Percentiles rank a stretch among this genome's conserved stretches.
phyloP scores from a whole-genome alignment of 2,329 filamentous ascomycete genomes.

The Sarocladium kiliense region DNA sequence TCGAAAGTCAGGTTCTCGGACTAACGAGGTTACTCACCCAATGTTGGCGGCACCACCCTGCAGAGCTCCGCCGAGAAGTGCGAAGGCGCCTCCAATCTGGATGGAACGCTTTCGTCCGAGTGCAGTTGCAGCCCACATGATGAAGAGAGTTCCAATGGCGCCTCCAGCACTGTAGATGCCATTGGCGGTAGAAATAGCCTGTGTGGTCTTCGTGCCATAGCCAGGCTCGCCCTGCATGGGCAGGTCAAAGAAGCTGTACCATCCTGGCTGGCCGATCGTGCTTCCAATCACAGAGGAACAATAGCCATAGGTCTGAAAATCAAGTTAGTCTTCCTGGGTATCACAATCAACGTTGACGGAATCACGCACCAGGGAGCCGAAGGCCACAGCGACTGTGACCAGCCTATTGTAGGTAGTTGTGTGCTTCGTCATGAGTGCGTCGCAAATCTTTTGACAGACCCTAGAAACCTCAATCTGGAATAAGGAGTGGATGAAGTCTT shows the following conservation, averaged over 20 bases:
- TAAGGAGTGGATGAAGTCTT: neutral
- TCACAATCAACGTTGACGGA: neutral
- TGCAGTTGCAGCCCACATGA: slow-evolving; percentile 42
- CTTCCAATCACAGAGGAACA: slow-evolving; percentile 44
- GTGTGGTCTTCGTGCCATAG: slow-evolving; percentile 39
- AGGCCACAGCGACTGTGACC: slow-evolving; percentile 28
- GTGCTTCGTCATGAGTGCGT: slow-evolving; percentile 14
- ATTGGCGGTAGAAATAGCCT: slow-evolving; percentile 42
- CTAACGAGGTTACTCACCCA: slow-evolving; percentile 21
- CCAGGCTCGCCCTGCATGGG: slow-evolving; percentile 35
- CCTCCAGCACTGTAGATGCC: slow-evolving; percentile 43
- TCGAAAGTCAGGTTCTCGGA: neutral
- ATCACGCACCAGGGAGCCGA: slow-evolving; percentile 24
- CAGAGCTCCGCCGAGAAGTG: slow-evolving; percentile 39
- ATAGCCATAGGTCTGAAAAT: slow-evolving; percentile 42
- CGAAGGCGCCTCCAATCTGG: slow-evolving; percentile 37
- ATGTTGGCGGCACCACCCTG: slow-evolving; percentile 40
- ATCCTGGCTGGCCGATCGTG: slow-evolving; percentile 48
- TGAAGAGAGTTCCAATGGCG: slow-evolving; percentile 39
- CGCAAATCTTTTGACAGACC: neutral
- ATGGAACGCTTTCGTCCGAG: slow-evolving; percentile 40
- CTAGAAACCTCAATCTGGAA: neutral
- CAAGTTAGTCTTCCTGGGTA: neutral
- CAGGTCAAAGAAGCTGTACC: slow-evolving; percentile 44
- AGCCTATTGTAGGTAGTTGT: slow-evolving; percentile 28